Conservation (phyloP, 2,329 filamentous ascomycete species). For the Peltaster fructicola region DNA sequence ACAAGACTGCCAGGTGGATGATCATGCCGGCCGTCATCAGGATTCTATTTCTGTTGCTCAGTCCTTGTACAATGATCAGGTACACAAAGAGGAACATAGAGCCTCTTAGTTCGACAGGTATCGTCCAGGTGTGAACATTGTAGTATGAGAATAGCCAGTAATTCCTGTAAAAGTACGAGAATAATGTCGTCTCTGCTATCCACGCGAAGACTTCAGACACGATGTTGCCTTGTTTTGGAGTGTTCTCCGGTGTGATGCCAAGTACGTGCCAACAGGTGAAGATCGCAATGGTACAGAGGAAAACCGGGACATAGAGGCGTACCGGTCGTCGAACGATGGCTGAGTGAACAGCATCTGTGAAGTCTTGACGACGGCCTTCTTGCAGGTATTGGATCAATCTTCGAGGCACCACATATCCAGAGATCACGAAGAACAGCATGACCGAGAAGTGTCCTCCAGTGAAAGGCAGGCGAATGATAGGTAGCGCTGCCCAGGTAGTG, state of each 20-base stretch:
- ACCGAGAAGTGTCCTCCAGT: conserved; percentile 43
- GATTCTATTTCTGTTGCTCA: conserved; percentile 7
- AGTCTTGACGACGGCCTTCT: conserved; percentile 18
- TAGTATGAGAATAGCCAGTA: conserved; percentile 13
- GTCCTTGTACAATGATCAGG: conserved; percentile 31
- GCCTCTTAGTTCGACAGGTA: conserved; percentile 45
- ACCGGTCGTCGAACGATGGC: conserved; percentile 33
- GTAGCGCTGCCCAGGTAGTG: conserved; percentile 30
- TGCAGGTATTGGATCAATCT: conserved; percentile 22
- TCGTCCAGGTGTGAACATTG: conserved; percentile 34
- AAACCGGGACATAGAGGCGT: conserved; percentile 32
- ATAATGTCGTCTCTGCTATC: conserved; percentile 44
- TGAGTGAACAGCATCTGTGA: conserved; percentile 27
- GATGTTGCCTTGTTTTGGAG: conserved; percentile 22
- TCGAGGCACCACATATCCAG: conserved; percentile 30
- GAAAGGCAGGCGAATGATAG: conserved; percentile 41
- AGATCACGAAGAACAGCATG: conserved; percentile 34
- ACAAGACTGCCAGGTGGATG: conserved; percentile 7
- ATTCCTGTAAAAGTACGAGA: conserved; percentile 45
- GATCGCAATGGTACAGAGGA: conserved; percentile 36
- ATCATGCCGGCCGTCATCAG: conserved; percentile 7
- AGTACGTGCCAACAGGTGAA: conserved; percentile 37
- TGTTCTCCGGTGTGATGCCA: conserved; percentile 24
- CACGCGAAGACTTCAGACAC: conserved; percentile 32
- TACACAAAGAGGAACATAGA: conserved; percentile 45